These are phyloP conservation scores for Naganishia onofrii DNA, from an alignment of 768 basidiomycete species.

Conservation along the genomic window DNA sequence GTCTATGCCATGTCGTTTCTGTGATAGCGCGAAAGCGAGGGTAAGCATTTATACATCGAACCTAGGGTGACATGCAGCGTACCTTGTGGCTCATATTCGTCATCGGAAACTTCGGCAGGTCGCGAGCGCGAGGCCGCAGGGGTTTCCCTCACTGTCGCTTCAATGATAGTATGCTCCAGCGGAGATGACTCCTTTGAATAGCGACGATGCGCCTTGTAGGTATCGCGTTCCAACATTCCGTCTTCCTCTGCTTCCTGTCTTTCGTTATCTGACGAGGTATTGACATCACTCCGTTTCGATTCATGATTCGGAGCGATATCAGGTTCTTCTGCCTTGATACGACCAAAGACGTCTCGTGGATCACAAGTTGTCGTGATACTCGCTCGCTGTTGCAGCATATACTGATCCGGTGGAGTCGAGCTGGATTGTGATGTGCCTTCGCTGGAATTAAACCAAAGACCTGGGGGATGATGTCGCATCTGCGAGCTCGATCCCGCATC, in stretches of 20 bases:
- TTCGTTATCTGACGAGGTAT: not conserved
- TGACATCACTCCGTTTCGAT: not conserved
- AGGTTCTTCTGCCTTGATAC: not conserved
- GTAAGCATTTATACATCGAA: not conserved
- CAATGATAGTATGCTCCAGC: not conserved
- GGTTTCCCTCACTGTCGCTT: not conserved
- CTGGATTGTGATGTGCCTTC: not conserved
- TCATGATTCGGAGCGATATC: not conserved
- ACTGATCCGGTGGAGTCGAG: not conserved
- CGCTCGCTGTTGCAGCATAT: not conserved
- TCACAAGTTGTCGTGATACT: constrained; percentile 9
- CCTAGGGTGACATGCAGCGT: not conserved
- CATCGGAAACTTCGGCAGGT: not conserved
- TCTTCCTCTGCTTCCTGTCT: not conserved
- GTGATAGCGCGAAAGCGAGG: not conserved
- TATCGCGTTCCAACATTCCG: not conserved
- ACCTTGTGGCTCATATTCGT: not conserved
- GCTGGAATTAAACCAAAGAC: not conserved
- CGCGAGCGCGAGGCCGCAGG: not conserved
- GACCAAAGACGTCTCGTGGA: constrained; percentile 19
- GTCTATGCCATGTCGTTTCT: not conserved
- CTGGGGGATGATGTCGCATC: not conserved
- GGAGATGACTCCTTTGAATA: not conserved
- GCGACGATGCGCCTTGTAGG: not conserved
- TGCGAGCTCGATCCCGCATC: not conserved